These are phyloP conservation scores for Aspergillus clavatus DNA, from an alignment of 2,329 filamentous ascomycete species.

Conservation along the genomic window DNA sequence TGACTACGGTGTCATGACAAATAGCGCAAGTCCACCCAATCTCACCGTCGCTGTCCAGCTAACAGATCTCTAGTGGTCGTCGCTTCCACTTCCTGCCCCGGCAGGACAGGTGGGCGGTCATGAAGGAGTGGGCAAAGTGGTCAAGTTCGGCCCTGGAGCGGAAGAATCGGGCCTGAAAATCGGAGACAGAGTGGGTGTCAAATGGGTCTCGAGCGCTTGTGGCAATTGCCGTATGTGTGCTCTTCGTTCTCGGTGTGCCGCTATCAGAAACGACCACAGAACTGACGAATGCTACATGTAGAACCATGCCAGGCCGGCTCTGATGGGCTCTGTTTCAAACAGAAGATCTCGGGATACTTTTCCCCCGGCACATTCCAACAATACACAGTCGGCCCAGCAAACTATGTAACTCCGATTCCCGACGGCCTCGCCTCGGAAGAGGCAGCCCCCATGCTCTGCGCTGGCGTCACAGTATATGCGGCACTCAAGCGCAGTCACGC, in stretches of 20 bases:
- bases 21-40: constrained; percentile 25
- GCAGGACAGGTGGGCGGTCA: constrained; percentile 63
- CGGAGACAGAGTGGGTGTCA: constrained; percentile 66
- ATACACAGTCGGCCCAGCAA: constrained; percentile 59
- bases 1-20: constrained; percentile 55
- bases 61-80: constrained; percentile 45
- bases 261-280: too few relatives aligned
- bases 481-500: constrained; percentile 59
- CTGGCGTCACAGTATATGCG: constrained; percentile 63
- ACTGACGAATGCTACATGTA: constrained; percentile 12
- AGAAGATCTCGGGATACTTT: constrained; percentile 61
- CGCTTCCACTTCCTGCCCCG: constrained; percentile 55
- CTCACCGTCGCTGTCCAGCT: neutral
- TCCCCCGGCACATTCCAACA: constrained; percentile 69
- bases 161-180: constrained; percentile 55
- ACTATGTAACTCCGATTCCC: constrained; percentile 67
- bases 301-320: constrained; percentile 51
- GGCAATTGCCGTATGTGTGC: constrained; percentile 47
- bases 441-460: constrained; percentile 64
- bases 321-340: constrained; percentile 53
- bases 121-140: constrained; percentile 62
- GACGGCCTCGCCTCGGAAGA: constrained; percentile 54
- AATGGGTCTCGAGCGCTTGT: constrained; percentile 60
- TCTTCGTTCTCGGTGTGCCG: too few relatives aligned
- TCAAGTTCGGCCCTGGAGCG: constrained; percentile 59